A percentile compares a stretch with the other conserved stretches of the same genome.
phyloP scores from a whole-genome alignment of 2,329 filamentous ascomycete genomes.

The Penicillium sp. region DNA sequence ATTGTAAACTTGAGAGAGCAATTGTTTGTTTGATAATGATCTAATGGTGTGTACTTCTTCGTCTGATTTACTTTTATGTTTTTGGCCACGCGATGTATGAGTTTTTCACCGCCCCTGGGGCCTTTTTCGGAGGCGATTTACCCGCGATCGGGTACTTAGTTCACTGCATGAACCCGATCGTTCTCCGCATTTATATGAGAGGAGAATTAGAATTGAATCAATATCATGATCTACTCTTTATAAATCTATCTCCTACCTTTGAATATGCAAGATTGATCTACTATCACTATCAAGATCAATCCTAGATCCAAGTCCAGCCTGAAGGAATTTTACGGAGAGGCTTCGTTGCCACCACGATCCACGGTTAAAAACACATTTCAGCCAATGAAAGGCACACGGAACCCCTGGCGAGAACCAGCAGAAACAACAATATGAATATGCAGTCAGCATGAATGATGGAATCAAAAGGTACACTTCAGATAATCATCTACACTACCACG shows the following conservation, averaged over 20 bases:
- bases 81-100: constrained; percentile 16
- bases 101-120: constrained; percentile 26
- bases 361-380: constrained; percentile 12
- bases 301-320: not conserved
- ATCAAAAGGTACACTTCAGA: not conserved
- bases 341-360: constrained; percentile 25
- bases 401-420: constrained; percentile 11
- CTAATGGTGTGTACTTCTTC: too few species aligned
- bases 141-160: constrained; percentile 20
- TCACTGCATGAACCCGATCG: constrained; percentile 17
- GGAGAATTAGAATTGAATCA: not conserved
- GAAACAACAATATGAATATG: not conserved
- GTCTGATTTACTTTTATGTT: not conserved
- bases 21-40: not conserved
- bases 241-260: not conserved
- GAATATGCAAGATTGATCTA: constrained; percentile 1
- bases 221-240: not conserved
- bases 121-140: constrained; percentile 20
- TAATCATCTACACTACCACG: not conserved
- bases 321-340: constrained; percentile 3
- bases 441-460: constrained; percentile 24
- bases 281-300: not conserved
- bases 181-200: not conserved
- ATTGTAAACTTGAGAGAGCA: not conserved
- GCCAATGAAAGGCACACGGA: constrained; percentile 9